A percentile compares a stretch with the other conserved stretches of the same genome.
Conservation (phyloP, 345 rosid genomes). For the Murraya paniculata region DNA sequence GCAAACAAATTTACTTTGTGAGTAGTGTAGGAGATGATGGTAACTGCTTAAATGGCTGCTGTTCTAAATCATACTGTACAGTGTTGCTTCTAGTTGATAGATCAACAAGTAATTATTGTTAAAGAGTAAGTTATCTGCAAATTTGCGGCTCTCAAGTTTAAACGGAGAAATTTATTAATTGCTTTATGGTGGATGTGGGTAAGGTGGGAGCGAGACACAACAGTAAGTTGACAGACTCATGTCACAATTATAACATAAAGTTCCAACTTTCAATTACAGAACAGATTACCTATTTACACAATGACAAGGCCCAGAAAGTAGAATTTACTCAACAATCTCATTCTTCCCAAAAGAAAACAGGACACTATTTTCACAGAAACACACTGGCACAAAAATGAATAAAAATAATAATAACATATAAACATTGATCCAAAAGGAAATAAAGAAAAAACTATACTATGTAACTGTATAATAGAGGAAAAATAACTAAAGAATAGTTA, state of each 20-base stretch:
- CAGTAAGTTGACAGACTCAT: not conserved
- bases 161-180: not conserved
- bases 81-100: not conserved
- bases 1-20: conserved; percentile 21
- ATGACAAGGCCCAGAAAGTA: not conserved
- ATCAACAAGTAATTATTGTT: not conserved
- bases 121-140: not conserved
- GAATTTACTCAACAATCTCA: not conserved
- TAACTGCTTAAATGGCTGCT: not conserved
- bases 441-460: not conserved
- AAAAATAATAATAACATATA: too few species aligned
- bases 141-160: not conserved
- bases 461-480: not conserved
- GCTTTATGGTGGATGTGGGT: not conserved
- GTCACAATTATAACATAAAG: not conserved
- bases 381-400: not conserved
- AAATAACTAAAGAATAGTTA: conserved; percentile 7
- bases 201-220: not conserved
- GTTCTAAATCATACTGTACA: not conserved
- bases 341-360: not conserved
- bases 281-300: not conserved
- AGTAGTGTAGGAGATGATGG: conserved; percentile 14
- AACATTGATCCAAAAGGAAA: not conserved
- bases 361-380: not conserved
- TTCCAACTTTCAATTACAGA: conserved; percentile 4